Percentiles rank a stretch among this genome's conserved stretches.
Conservation (phyloP, 2,329 filamentous ascomycete species). For the Aspergillus sp. region DNA sequence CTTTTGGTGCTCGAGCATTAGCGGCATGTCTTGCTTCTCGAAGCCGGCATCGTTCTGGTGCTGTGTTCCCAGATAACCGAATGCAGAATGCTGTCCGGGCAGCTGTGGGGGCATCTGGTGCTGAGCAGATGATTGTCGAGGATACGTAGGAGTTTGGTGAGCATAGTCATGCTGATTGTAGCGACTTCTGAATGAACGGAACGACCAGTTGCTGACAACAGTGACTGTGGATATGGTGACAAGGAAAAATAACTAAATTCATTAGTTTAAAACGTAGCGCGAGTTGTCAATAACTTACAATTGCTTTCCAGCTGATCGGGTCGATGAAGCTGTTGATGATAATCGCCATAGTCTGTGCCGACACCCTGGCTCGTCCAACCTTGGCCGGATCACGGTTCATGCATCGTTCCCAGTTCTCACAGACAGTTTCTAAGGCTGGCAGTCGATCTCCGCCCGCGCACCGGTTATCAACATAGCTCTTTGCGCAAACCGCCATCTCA, state of each 20-base stretch:
- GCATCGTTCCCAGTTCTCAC: conserved; percentile 79
- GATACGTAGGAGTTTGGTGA: conserved; percentile 22
- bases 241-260: conserved; percentile 38
- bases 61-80: conserved; percentile 26
- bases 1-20: conserved; percentile 33
- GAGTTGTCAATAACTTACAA: conserved; percentile 50
- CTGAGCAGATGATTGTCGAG: conserved; percentile 24
- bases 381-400: conserved; percentile 80
- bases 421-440: conserved; percentile 72
- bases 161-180: conserved; percentile 31
- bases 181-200: conserved; percentile 51
- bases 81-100: conserved; percentile 28
- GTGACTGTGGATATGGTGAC: conserved; percentile 49
- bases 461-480: conserved; percentile 72
- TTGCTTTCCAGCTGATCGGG: conserved; percentile 81
- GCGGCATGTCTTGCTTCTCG: conserved; percentile 27
- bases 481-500: conserved; percentile 71
- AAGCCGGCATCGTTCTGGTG: conserved; percentile 17
- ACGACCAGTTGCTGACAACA: conserved; percentile 60
- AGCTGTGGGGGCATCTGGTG: conserved; percentile 23
- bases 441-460: conserved; percentile 67
- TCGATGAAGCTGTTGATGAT: conserved; percentile 95
- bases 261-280: conserved; percentile 16
- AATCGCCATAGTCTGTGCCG: conserved; percentile 82
- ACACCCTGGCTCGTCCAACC: conserved; percentile 76